Evolutionary conservation across 2,329 filamentous ascomycete species (phyloP).

Genomic region (Fusarium algeriense): DNA sequence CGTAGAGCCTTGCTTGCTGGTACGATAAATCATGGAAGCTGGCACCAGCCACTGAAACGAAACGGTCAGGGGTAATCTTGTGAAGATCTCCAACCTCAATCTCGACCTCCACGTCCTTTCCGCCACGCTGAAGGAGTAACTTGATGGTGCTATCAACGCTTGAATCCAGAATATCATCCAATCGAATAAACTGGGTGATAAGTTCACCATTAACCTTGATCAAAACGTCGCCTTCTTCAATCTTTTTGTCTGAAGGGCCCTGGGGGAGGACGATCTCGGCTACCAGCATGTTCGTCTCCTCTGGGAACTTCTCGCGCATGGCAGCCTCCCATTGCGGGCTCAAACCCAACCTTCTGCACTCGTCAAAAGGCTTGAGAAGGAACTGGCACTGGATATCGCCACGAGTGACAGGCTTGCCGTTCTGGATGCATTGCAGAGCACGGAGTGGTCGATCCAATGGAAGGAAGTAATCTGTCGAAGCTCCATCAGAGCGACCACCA

Average conservation of each 20-base stretch:
- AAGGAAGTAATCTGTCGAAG: constrained; percentile 97
- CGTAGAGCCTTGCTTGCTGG: constrained; percentile 95
- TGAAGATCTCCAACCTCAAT: constrained; percentile 91
- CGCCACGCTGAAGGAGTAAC: constrained; percentile 87
- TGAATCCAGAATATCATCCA: constrained; percentile 93
- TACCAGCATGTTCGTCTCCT: constrained; percentile 96
- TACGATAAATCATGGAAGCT: constrained; percentile 98
- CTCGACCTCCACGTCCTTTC: constrained; percentile 86
- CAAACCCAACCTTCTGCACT: constrained; percentile 90
- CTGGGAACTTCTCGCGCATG: constrained; percentile 85
- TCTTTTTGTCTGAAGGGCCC: constrained; percentile 86
- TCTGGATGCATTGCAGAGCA: constrained; percentile 86
- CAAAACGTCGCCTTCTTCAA: constrained; percentile 94
- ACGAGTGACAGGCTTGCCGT: constrained; percentile 79
- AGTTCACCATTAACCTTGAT: constrained; percentile 94
- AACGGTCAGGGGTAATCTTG: constrained; percentile 93
- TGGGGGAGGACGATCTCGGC: constrained; percentile 94
- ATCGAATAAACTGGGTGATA: constrained; percentile 89
- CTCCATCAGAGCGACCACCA: constrained; percentile 91
- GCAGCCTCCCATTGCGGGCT: constrained; percentile 87
- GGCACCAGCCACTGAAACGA: constrained; percentile 91
- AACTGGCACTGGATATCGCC: constrained; percentile 99
- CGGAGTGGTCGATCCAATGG: constrained; percentile 91
- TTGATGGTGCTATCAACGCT: constrained; percentile 83
- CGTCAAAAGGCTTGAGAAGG: constrained; percentile 96